Conservation (phyloP, 352 stramenopile species). For the Globisporangium middletonii region DNA sequence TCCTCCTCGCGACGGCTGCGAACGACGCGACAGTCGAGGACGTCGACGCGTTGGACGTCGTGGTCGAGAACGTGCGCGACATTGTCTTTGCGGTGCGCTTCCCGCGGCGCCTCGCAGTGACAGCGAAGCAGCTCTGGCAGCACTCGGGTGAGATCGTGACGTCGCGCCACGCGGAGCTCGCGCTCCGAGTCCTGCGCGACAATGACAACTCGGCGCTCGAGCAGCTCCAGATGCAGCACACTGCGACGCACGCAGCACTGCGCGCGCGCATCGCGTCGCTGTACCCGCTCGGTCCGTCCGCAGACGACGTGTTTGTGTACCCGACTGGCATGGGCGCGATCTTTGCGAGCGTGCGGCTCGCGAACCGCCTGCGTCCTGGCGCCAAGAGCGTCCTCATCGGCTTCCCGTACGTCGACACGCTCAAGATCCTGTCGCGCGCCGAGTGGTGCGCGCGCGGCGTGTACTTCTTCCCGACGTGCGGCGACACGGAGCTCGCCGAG, state of each 20-base stretch:
- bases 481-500: constrained; percentile 50
- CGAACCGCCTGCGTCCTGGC: constrained; percentile 35
- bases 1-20: constrained; percentile 45
- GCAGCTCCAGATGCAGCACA: constrained; percentile 14
- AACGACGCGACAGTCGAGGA: constrained; percentile 9
- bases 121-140: constrained; percentile 90
- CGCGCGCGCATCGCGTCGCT: constrained; percentile 45
- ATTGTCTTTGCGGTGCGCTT: constrained; percentile 72
- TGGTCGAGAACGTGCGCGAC: constrained; percentile 36
- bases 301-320: constrained; percentile 58
- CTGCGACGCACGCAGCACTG: constrained; percentile 29
- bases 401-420: constrained; percentile 92
- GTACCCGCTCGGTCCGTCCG: constrained; percentile 17
- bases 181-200: constrained; percentile 45
- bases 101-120: constrained; percentile 29
- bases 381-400: constrained; percentile 86
- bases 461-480: constrained; percentile 86
- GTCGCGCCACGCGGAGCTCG: constrained; percentile 70
- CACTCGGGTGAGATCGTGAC: constrained; percentile 91
- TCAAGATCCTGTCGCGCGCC: constrained; percentile 88
- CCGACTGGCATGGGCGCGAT: constrained; percentile 89
- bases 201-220: constrained; percentile 1
- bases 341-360: constrained; percentile 71
- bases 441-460: constrained; percentile 84
- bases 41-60: constrained; percentile 17